Base-by-base conservation (phyloP, 768 basidiomycete genomes). In the Auriscalpium vulgare region DNA sequence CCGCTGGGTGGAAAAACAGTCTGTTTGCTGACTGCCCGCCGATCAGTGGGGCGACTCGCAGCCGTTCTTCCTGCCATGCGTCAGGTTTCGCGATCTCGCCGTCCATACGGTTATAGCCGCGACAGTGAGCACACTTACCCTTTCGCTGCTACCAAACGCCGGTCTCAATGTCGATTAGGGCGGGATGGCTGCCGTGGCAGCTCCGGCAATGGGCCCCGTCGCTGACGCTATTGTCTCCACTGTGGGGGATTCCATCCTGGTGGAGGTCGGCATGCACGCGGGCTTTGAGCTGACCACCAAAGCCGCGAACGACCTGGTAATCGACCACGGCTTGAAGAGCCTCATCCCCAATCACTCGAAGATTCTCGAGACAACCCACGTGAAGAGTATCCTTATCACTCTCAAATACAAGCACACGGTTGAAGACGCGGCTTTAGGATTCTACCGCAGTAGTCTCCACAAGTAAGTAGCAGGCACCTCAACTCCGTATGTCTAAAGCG, bases 41-140 rank as follows among this genome's bases (percentile, higher is more conserved):
- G 44, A 37, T 29, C 59, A 83, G 78, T 83, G 83, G 82, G 81
- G 82, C 1, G 82, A 85, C 62, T 83, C 81, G 4, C 82, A 79
- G 11, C 83, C 83, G 14, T 66, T 84, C 4, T 71, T 82, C 19
- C 74, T 85, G 19, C 83, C 84, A 13, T 84, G 83, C 66, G 79
- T 85, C 46, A 75, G 83, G 3, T 83, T 85, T 65, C 70, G 82
- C 37, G 82, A 84, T 66, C 70, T 85, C 17, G 81, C 74, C 29
- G 77, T 85, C 21, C 82, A 84, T 63, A 79, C 78, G 5, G 77
- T 84, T 47, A 75, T 85, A 35, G 79, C 73, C 50, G 82, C 79
- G 34, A 85, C 84, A 43, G 83, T 84, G 63, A 68, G 76, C 67
- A 14, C 54, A 50, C 36, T 40, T 37, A 13, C 43, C 34, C 50